Evolutionary conservation across 2,329 filamentous ascomycete species (phyloP).

Genomic region (Aspergillus uvarum): DNA sequence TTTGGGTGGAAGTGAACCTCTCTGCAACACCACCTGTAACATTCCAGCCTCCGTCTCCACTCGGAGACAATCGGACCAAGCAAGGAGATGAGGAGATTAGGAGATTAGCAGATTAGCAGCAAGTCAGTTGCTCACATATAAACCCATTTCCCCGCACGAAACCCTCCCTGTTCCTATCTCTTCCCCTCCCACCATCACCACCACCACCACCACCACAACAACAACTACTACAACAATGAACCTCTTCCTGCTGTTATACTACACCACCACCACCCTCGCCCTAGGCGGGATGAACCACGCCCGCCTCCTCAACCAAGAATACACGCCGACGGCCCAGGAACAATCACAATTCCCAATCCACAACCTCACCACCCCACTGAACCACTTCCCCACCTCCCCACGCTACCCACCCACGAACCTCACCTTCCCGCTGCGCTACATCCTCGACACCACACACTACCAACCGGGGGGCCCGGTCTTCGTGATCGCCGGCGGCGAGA

Average conservation of each 20-base stretch:
- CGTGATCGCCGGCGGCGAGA: slow-evolving; percentile 72
- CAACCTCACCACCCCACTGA: slow-evolving; percentile 61
- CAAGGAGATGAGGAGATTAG: too few species aligned
- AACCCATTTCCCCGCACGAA: not conserved
- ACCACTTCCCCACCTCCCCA: slow-evolving; percentile 77
- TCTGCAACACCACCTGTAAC: not conserved
- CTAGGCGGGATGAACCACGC: not conserved
- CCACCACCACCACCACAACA: not conserved
- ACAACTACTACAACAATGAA: not conserved
- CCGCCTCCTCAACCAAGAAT: not conserved
- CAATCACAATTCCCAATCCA: slow-evolving; percentile 33
- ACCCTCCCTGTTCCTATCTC: not conserved
- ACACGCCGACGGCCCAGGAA: not conserved
- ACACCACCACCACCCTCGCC: not conserved
- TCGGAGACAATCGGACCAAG: not conserved
- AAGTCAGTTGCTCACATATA: too few species aligned
- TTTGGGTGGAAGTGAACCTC: too few species aligned
- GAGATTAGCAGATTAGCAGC: too few species aligned
- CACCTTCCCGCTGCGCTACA: slow-evolving; percentile 73
- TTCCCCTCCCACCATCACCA: not conserved
- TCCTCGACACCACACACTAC: slow-evolving; percentile 78
- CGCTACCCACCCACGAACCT: slow-evolving; percentile 75
- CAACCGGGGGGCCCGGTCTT: slow-evolving; percentile 77
- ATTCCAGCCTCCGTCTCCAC: not conserved
- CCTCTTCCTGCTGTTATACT: not conserved